Evolutionary conservation across 2,329 filamentous ascomycete genomes (phyloP).

Genomic region (Pseudogymnoascus sp.): DNA sequence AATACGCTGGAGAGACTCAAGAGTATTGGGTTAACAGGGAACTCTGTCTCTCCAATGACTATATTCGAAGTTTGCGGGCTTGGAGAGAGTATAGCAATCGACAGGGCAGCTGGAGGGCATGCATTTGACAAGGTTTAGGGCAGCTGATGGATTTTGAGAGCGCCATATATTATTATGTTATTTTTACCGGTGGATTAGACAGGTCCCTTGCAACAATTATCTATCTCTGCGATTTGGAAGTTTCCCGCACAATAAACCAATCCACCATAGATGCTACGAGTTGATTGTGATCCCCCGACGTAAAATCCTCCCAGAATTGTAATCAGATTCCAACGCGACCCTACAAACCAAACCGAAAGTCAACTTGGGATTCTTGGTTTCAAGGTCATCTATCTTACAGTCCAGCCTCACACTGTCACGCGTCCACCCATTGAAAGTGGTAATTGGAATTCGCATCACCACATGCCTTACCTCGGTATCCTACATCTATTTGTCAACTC

Average conservation of each 20-base stretch:
- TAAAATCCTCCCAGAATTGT: not conserved
- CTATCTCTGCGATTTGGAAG: not conserved
- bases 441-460: not conserved
- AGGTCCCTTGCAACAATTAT: not conserved
- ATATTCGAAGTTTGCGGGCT: conserved; percentile 14
- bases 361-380: not conserved
- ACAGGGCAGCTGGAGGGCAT: conserved; percentile 11
- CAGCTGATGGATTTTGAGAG: not conserved
- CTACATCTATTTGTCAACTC: not conserved
- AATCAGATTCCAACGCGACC: not conserved
- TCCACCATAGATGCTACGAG: too few relatives aligned
- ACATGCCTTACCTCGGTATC: not conserved
- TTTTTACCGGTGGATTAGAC: not conserved
- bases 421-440: not conserved
- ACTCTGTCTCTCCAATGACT: not conserved
- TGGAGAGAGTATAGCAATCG: conserved; percentile 11
- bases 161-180: not conserved
- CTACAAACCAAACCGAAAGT: not conserved
- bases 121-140: conserved; percentile 5
- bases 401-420: not conserved
- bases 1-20: conserved; percentile 34
- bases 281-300: not conserved
- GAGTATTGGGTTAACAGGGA: conserved; percentile 29
- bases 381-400: not conserved
- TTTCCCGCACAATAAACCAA: not conserved